Evolutionary conservation across 208 protist species (phyloP), one percentile per base, ranked within the genome.

Genomic region (Trypanosoma grayi): DNA sequence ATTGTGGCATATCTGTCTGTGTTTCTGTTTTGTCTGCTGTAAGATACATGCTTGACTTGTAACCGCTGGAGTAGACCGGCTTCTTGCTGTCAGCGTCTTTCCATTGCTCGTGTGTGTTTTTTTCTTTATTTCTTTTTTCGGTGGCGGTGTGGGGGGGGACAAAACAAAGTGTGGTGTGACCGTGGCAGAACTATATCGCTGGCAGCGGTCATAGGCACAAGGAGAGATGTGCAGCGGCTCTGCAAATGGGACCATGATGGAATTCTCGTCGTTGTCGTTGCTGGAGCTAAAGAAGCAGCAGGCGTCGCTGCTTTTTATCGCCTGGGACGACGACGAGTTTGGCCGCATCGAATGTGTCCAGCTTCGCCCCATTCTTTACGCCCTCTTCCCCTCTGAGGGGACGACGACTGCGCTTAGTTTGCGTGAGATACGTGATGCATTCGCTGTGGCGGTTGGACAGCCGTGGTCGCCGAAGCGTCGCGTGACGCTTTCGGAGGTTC

Each of bases 251-350:
- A 25, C 13, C 37, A 13, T 33, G 5, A n/a, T 20, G 2, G 8
- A 24, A n/a, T n/a, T n/a, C n/a, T n/a, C 50, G 14, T 18, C 27
- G 8, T 22, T 48, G 0, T 72, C 68, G 6, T 71, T 87, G 28
- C 25, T 86, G 24, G 63, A 46, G 9, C 30, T 72, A 4, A 92
- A 92, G 64, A 83, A 79, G 25, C 79, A 82, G 36, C 73, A 92
- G 65, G 79, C 80, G 2, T 77, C 71, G 10, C 43, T 81, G 45
- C 62, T 92, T 3, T 92, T 88, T 40, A 66, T 71, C 40, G 54
- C 65, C 34, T 87, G 79, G 81, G 85, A 92, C 31, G 54, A 56
- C 1, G 66, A 87, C 10, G 77, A 69, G 8, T 46, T 48, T 20
- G 85, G 85, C 5, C 67, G 72, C 31, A 77, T 92, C 14, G 61